Evolutionary conservation across 306 rosid genomes (phyloP), one percentile per base, ranked within the genome.

Genomic region (Rosa multiflora): DNA sequence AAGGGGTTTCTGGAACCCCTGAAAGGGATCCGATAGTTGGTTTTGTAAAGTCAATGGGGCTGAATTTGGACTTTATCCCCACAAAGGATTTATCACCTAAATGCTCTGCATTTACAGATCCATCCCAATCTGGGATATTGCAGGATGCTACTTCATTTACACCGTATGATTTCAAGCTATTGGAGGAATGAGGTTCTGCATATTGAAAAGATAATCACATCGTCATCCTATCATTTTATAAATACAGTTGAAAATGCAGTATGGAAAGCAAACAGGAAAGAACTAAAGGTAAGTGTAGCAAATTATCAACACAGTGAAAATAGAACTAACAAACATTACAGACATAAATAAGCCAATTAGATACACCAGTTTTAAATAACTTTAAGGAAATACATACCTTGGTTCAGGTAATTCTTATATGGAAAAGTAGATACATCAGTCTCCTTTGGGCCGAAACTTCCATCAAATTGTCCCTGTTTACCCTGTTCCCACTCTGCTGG

Each of bases 181-280:
- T 80, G n/a, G 70, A 70, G 59, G 71, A 83, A 72, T 82, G 83
- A 81, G 72, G 78, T 67, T 86, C 94, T 89, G 86, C 85, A 85
- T 13, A 76, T 46, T 76, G 40, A 8, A 63, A 64, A 39, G 29
- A 15, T 56, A 29, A 26, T 11, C 76, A 51, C 63, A 72, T 46
- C 4, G 26, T 72, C 76, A 72, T 72, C 48, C 29, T 72, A 72
- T 49, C 20, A n/a, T 8, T 35, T 48, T 5, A 40, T 26, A 15
- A 51, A 8, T 72, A 20, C 52, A 26, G 32, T 51, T 32, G 3
- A 37, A 35, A 72, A 10, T 51, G 47, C 76, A 51, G 13, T 10
- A 72, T 59, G 18, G 15, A 26, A 23, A 61, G 37, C 70, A 61
- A 43, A 75, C 7, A 75, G 56, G n/a, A 56, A 59, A 37, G 2